These are phyloP conservation scores for Aspergillus taichungensis DNA, from an alignment of 495 filamentous ascomycete genomes.

Conservation along the genomic window DNA sequence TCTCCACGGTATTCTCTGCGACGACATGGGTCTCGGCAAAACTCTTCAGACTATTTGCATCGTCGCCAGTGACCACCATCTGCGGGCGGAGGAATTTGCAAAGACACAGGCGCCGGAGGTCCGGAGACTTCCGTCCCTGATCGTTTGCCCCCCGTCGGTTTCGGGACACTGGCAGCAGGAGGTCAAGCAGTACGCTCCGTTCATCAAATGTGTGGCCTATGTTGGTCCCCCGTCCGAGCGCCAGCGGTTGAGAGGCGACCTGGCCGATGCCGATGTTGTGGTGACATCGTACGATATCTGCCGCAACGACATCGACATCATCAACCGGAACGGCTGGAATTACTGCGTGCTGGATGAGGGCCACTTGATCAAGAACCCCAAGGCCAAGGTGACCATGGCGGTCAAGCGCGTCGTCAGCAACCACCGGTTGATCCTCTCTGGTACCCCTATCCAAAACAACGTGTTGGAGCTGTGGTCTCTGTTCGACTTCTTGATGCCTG, in stretches of 20 bases:
- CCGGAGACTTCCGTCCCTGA: conserved; percentile 77
- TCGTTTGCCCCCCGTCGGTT: conserved; percentile 93
- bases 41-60: conserved; percentile 96
- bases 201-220: conserved; percentile 80
- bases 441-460: conserved; percentile 98
- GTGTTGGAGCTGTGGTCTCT: conserved; percentile 97
- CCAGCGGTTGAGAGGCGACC: conserved; percentile 51
- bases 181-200: conserved; percentile 88
- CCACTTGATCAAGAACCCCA: conserved; percentile 97
- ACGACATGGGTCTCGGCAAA: conserved; percentile 98
- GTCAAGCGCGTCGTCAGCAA: conserved; percentile 85
- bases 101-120: conserved; percentile 68
- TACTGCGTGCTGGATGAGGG: conserved; percentile 96
- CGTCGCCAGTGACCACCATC: conserved; percentile 91
- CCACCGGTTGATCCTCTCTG: conserved; percentile 90
- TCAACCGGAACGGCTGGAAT: conserved; percentile 86
- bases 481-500: conserved; percentile 98
- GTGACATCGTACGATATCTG: conserved; percentile 98
- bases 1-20: conserved; percentile 94
- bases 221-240: conserved; percentile 82
- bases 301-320: conserved; percentile 79
- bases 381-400: conserved; percentile 82
- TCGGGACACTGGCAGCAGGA: conserved; percentile 99
- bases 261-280: conserved; percentile 77
- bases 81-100: conserved; percentile 80